Conservation (phyloP, 1,284 basidiomycete genomes). For the Vanrija sp. region DNA sequence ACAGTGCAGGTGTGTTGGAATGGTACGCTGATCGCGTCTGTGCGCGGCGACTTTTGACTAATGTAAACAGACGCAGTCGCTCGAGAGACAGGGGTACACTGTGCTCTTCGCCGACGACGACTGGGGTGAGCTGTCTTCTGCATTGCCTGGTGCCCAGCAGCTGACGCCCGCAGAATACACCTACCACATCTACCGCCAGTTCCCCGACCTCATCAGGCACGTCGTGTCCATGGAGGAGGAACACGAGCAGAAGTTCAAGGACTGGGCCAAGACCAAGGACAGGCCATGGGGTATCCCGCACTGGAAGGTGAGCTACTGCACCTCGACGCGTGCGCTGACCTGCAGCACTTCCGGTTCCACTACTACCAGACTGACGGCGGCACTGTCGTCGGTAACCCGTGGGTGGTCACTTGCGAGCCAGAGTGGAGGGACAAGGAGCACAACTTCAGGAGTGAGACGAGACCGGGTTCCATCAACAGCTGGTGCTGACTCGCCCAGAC, state of each 20-base stretch:
- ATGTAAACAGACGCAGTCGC: background rate
- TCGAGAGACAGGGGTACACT: slow-evolving; percentile 5
- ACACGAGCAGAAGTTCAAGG: background rate
- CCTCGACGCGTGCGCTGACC: background rate
- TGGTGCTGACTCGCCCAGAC: background rate
- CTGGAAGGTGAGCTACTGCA: slow-evolving; percentile 1
- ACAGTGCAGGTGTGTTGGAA: background rate
- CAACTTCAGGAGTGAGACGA: background rate
- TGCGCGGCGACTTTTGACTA: too few species aligned
- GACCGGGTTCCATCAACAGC: background rate
- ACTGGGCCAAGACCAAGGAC: background rate
- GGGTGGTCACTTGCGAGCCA: slow-evolving; percentile 7
- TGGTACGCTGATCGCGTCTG: background rate
- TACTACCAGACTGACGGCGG: slow-evolving; percentile 2
- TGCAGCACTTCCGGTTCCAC: slow-evolving; percentile 6
- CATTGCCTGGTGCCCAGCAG: background rate
- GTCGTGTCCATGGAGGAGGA: slow-evolving; percentile 2
- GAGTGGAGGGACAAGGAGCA: background rate
- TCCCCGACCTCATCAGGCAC: slow-evolving; percentile 1
- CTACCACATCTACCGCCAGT: slow-evolving; percentile 2
- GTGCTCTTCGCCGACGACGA: background rate
- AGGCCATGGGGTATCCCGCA: slow-evolving; percentile 1
- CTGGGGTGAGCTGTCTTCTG: background rate
- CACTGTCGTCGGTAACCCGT: slow-evolving; percentile 1
- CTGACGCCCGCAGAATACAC: background rate